Evolutionary conservation across 176 grass and related monocot species (phyloP).

Genomic region (Tuctoria greenei): DNA sequence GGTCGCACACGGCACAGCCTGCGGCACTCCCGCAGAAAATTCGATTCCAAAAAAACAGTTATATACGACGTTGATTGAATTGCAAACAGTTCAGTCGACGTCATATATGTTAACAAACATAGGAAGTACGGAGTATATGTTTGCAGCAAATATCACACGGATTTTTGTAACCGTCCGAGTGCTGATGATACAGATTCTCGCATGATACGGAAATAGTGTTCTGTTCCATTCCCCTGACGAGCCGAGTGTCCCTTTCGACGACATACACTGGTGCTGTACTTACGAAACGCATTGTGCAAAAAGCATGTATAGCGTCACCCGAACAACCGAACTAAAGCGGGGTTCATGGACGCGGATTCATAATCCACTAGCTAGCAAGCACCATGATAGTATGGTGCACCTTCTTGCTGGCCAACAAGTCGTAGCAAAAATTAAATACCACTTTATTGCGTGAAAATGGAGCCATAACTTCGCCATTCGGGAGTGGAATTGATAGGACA

Average conservation of each 20-base stretch:
- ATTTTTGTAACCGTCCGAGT: too few species aligned
- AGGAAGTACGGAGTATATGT: too few species aligned
- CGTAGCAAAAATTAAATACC: conserved; percentile 2
- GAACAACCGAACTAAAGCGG: conserved; percentile 12
- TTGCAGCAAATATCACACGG: too few species aligned
- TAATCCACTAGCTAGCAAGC: conserved; percentile 34
- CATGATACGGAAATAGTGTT: not conserved
- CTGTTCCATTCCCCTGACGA: not conserved
- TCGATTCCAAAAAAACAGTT: too few species aligned
- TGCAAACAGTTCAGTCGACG: too few species aligned
- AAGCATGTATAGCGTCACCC: conserved; percentile 34
- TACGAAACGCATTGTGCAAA: conserved; percentile 23
- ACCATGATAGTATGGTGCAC: not conserved
- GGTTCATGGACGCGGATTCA: conserved; percentile 46
- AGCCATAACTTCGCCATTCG: conserved; percentile 26
- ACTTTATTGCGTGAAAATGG: conserved; percentile 27
- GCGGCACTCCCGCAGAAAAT: too few species aligned
- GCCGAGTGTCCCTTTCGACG: conserved; percentile 26
- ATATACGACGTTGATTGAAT: too few species aligned
- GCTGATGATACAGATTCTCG: too few species aligned
- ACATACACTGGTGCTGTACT: not conserved
- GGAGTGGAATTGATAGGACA: conserved; percentile 19
- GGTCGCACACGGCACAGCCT: too few species aligned
- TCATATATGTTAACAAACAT: too few species aligned
- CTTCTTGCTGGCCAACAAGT: conserved; percentile 15